Conservation (phyloP, 1,284 basidiomycete species). For the Austropuccinia psidii region DNA sequence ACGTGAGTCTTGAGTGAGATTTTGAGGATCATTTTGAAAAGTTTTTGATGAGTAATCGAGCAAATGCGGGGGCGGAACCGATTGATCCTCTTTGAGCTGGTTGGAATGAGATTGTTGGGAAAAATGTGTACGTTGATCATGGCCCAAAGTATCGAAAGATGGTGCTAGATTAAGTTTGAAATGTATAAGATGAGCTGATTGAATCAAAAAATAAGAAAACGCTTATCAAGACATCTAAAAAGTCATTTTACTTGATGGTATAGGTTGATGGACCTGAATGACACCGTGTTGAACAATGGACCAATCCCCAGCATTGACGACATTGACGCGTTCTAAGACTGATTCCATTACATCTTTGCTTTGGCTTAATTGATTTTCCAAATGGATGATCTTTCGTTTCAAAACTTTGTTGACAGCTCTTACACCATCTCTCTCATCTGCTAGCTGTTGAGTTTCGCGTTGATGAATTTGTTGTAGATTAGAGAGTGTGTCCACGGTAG, state of each 20-base stretch:
- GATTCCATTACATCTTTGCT: conserved; percentile 31
- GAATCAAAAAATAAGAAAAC: too few species aligned
- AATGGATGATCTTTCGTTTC: conserved; percentile 15
- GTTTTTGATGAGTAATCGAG: too few species aligned
- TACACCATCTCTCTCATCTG: conserved; percentile 27
- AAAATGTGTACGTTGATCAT: too few species aligned
- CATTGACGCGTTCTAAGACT: conserved; percentile 19
- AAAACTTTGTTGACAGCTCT: conserved; percentile 30
- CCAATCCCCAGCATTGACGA: conserved; percentile 31
- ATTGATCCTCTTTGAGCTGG: too few species aligned
- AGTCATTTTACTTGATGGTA: too few species aligned
- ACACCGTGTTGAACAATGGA: conserved; percentile 25
- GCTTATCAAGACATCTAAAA: too few species aligned
- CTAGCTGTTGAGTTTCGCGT: conserved; percentile 16
- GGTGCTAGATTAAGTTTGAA: too few species aligned
- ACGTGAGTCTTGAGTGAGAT: background rate
- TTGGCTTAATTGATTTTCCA: conserved; percentile 24
- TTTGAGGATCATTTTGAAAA: background rate
- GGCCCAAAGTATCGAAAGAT: background rate
- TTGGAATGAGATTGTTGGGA: too few species aligned
- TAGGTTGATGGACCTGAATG: conserved; percentile 25
- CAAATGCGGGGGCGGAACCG: too few species aligned
- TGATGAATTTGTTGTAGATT: conserved; percentile 22
- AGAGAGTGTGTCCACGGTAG: conserved; percentile 27
- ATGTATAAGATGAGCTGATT: too few species aligned